Base-by-base conservation (phyloP, 371 early-diverging fungal genomes). In the Circinella umbellata region DNA sequence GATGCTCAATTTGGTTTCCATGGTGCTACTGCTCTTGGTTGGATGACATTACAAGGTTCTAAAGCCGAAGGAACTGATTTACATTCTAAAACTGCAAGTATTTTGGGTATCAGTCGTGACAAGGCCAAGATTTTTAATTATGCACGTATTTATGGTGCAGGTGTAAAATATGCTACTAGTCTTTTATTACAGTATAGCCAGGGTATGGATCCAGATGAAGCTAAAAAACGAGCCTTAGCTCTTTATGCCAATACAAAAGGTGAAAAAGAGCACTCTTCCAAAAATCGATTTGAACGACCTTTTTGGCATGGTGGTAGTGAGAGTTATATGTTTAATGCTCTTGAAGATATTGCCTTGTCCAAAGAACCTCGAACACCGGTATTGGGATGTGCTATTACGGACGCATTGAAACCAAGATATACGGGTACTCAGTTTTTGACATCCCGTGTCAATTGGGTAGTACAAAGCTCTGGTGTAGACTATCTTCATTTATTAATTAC, bases 381-480 rank as follows among this genome's bases (percentile, higher is more conserved):
- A 1, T 82, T 98, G 46, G 90, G 91, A 9, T 96, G 96, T 76
- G 87, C 87, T 27, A 96, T 98, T 37, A 95, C 98, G 5, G 92
- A 95, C 51, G 91, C 95, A 3, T 75, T 99, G 65, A 84, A 88
- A 61, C 92, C 94, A 6, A 72, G 78, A 61, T 80, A 89, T 42
- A 90, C 93, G 5, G 88, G 89, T 14, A 76, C 77, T 7, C 86
- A 87, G 77, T 97, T 88, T 73, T 81, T 95, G 81, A 95, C 97
- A 0, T 94, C 94, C 20, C 86, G 98, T 9, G 86, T 98, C 63
- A 99, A 99, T 76, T 99, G 99, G 99, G 96, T 93, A 1, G 98
- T 99, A 0, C 99, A 99, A 75, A 96, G 97, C n/a, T 96, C 96
- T 1, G 99, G 98, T 34, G 99, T 98, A n/a, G 99, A 99, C 73